Percentiles rank a stretch among this genome's conserved stretches.
phyloP scores from a whole-genome alignment of 495 filamentous ascomycete species.

The Geoglossum glabrum region DNA sequence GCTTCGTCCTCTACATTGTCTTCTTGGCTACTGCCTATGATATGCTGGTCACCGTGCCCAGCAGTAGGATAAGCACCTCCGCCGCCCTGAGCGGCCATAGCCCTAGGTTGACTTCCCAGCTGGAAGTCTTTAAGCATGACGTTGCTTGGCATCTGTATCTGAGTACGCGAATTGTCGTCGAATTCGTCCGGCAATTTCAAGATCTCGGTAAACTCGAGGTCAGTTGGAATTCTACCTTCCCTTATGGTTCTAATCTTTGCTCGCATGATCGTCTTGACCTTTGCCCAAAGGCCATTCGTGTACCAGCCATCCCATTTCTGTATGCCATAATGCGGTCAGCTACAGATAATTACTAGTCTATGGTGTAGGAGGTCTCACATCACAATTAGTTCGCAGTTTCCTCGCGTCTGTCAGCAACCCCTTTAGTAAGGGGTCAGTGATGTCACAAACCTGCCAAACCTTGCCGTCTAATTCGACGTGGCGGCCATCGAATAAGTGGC shows the following conservation, averaged over 20 bases:
- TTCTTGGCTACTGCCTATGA: background rate
- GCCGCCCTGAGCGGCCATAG: constrained; percentile 7
- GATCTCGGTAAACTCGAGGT: constrained; percentile 29
- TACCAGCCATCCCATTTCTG: constrained; percentile 67
- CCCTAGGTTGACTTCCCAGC: constrained; percentile 18
- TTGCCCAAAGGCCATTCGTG: constrained; percentile 52
- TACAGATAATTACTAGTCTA: constrained; percentile 1
- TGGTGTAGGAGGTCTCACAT: constrained; percentile 16
- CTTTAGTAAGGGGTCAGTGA: constrained; percentile 53
- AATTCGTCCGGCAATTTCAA: constrained; percentile 26
- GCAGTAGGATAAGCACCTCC: background rate
- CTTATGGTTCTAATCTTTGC: constrained; percentile 41
- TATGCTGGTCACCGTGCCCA: background rate
- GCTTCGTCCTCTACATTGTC: constrained; percentile 3
- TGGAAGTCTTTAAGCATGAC: constrained; percentile 7
- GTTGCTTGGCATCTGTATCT: constrained; percentile 16
- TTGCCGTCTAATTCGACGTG: constrained; percentile 50
- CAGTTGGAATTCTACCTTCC: constrained; percentile 21
- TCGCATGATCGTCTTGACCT: constrained; percentile 69
- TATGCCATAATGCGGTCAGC: constrained; percentile 19
- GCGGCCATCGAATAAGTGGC: constrained; percentile 67
- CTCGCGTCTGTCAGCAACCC: constrained; percentile 27
- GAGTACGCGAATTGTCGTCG: constrained; percentile 11
- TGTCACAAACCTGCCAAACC: constrained; percentile 85
- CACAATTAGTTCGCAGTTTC: constrained; percentile 23